A percentile compares a stretch with the other conserved stretches of the same genome.
Evolutionary conservation across 2,329 filamentous ascomycete genomes (phyloP).

Genomic region (Annulohypoxylon truncatum): DNA sequence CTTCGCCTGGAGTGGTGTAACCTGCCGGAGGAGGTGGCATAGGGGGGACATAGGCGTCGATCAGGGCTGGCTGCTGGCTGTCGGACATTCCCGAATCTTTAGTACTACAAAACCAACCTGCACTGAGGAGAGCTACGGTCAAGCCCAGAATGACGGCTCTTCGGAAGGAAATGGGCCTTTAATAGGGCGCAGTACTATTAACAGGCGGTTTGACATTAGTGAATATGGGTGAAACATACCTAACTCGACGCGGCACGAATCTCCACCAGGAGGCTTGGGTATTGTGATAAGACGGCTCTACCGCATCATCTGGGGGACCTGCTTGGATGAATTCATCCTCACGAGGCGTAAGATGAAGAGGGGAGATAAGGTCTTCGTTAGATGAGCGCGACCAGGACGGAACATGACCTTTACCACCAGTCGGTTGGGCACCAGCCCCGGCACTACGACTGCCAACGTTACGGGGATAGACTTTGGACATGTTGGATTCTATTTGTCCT

Average conservation of each 20-base stretch:
- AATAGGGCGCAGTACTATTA: constrained; percentile 41
- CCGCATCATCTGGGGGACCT: constrained; percentile 26
- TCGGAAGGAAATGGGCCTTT: constrained; percentile 43
- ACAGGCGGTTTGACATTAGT: constrained; percentile 26
- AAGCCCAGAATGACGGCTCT: constrained; percentile 41
- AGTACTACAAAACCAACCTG: constrained; percentile 38
- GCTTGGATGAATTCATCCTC: constrained; percentile 24
- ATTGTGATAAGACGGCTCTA: constrained; percentile 33
- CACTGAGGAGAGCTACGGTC: constrained; percentile 37
- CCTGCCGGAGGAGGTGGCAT: constrained; percentile 37
- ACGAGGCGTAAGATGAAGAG: constrained; percentile 23
- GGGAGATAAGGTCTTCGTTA: constrained; percentile 31
- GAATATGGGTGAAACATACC: constrained; percentile 37
- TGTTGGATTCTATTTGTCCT: constrained; percentile 16
- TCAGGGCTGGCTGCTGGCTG: constrained; percentile 14
- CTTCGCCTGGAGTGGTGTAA: constrained; percentile 11
- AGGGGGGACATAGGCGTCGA: constrained; percentile 45
- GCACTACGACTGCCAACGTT: constrained; percentile 8
- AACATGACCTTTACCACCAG: constrained; percentile 9
- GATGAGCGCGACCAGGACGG: constrained; percentile 39
- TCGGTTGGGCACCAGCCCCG: constrained; percentile 2
- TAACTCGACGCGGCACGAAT: constrained; percentile 39
- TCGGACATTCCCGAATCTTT: constrained; percentile 32
- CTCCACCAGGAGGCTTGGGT: constrained; percentile 32
- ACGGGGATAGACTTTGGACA: constrained; percentile 21